Conservation (phyloP, 2,329 filamentous ascomycete genomes). For the Grosmannia huntii region DNA sequence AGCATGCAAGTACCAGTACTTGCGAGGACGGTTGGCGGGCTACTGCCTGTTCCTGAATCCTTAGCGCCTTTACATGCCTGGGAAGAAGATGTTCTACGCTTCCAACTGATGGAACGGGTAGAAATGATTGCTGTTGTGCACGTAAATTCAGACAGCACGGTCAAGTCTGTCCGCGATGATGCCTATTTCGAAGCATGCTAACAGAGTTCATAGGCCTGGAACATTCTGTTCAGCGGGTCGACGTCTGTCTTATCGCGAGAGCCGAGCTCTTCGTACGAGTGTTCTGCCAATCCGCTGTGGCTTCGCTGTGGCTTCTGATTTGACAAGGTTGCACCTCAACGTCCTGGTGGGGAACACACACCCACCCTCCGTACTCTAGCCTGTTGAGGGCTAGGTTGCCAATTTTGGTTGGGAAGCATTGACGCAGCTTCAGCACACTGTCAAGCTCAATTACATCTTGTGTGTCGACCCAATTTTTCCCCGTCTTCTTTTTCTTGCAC, state of each 20-base stretch:
- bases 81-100: background rate
- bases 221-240: background rate
- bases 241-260: constrained; percentile 10
- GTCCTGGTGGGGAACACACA: constrained; percentile 5
- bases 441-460: constrained; percentile 1
- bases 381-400: background rate
- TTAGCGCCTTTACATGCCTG: background rate
- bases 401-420: constrained; percentile 5
- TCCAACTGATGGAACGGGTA: too few relatives aligned
- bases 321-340: constrained; percentile 7
- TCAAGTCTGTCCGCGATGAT: too few relatives aligned
- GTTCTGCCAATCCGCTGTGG: background rate
- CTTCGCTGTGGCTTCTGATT: background rate
- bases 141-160: too few relatives aligned
- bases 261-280: background rate
- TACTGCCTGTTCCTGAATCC: background rate
- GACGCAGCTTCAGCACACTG: background rate
- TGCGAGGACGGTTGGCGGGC: background rate
- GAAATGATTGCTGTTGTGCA: too few relatives aligned
- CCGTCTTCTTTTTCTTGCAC: background rate
- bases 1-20: background rate
- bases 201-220: too few relatives aligned
- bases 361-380: background rate
- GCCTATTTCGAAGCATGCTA: too few relatives aligned
- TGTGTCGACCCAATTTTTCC: constrained; percentile 1